A percentile compares a stretch with the other conserved stretches of the same genome.
Conservation (phyloP, 2,329 filamentous ascomycete species). For the Exophiala bonariae region DNA sequence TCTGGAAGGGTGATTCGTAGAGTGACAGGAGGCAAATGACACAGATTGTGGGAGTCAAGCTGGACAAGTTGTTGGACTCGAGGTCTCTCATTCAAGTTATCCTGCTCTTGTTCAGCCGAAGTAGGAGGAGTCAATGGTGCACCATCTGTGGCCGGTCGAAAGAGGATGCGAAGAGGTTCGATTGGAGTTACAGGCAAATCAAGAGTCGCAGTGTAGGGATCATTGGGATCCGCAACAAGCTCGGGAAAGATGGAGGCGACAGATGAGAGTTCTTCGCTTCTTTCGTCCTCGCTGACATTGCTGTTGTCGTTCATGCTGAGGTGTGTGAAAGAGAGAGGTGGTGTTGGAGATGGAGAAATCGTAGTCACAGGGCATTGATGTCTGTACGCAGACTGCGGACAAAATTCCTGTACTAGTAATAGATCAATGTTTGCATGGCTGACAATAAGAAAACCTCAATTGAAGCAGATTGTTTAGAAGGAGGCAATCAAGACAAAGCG, state of each 20-base stretch:
- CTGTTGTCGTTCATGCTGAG: constrained; percentile 38
- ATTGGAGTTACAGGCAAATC: constrained; percentile 57
- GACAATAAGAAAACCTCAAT: too few species aligned
- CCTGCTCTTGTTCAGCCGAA: constrained; percentile 36
- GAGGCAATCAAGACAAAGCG: too few species aligned
- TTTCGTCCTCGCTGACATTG: constrained; percentile 51
- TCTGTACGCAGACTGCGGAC: neutral
- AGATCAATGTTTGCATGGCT: too few species aligned
- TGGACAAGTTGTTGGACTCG: constrained; percentile 3
- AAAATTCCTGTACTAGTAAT: too few species aligned
- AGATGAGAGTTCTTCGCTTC: constrained; percentile 59
- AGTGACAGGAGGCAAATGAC: constrained; percentile 57
- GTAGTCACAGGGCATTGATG: constrained; percentile 3
- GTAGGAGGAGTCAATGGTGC: constrained; percentile 38
- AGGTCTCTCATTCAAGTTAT: constrained; percentile 19
- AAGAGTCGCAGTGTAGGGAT: constrained; percentile 52
- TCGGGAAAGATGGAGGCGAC: constrained; percentile 65
- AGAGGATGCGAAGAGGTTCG: constrained; percentile 50
- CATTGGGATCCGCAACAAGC: constrained; percentile 48
- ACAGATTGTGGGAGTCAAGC: constrained; percentile 41
- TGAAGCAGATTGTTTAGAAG: too few species aligned
- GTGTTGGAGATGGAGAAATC: constrained; percentile 6
- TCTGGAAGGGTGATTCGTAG: constrained; percentile 55
- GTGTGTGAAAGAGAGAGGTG: constrained; percentile 1
- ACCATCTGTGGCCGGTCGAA: constrained; percentile 38